Percentiles rank a stretch among this genome's conserved stretches.
These are phyloP conservation scores for Tremella mesenterica DNA, from an alignment of 768 basidiomycete species.

Conservation along the genomic window DNA sequence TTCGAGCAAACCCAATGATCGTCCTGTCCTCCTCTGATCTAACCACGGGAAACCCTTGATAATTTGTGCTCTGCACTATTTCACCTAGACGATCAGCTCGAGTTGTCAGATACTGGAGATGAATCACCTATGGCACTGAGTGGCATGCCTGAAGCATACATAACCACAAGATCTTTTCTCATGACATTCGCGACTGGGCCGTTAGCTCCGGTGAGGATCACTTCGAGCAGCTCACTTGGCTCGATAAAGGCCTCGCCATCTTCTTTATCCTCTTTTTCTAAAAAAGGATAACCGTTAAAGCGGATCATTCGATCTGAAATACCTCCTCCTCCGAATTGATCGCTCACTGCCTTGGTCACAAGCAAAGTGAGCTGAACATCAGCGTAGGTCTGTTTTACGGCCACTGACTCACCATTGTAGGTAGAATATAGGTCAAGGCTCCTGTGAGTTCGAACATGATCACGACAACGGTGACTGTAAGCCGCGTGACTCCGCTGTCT, in stretches of 20 bases:
- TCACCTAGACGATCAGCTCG: conserved; percentile 51
- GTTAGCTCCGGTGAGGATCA: neutral
- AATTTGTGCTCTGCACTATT: conserved; percentile 60
- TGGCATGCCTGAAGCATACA: conserved; percentile 66
- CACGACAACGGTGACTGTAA: conserved; percentile 95
- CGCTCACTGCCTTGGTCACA: conserved; percentile 94
- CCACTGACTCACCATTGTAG: conserved; percentile 70
- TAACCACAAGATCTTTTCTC: conserved; percentile 65
- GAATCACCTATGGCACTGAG: conserved; percentile 68
- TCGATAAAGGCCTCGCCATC: conserved; percentile 69
- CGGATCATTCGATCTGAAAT: conserved; percentile 96
- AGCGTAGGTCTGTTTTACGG: too few relatives aligned
- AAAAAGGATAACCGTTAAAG: conserved; percentile 93
- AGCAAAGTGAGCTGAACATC: conserved; percentile 90
- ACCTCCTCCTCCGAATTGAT: conserved; percentile 74
- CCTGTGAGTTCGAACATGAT: conserved; percentile 99
- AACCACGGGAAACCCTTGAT: conserved; percentile 88
- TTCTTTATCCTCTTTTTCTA: conserved; percentile 77
- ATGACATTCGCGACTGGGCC: conserved; percentile 74
- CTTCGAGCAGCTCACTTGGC: conserved; percentile 54
- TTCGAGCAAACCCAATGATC: conserved; percentile 78
- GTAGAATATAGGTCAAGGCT: conserved; percentile 89
- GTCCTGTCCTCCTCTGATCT: conserved; percentile 53
- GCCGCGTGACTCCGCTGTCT: conserved; percentile 82
- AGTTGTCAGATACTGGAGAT: neutral